These are phyloP conservation scores for Metschnikowia kunwiensis DNA, from an alignment of 805 yeast species.

Conservation along the genomic window DNA sequence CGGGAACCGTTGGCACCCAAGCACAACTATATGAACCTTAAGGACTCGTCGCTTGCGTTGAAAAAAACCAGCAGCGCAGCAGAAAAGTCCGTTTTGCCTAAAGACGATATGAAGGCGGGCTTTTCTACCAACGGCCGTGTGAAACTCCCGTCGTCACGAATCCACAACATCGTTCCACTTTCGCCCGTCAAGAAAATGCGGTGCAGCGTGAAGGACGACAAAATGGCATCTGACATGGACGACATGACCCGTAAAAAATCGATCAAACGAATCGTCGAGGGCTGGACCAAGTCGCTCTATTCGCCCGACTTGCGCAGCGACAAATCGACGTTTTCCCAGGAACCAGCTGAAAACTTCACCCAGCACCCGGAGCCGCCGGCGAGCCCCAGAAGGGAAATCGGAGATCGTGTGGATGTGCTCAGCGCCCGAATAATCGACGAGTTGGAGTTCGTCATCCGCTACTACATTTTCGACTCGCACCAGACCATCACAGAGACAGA, in stretches of 20 bases:
- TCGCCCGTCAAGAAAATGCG: conserved; percentile 69
- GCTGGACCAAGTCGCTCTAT: conserved; percentile 39
- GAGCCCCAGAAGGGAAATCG: conserved; percentile 19
- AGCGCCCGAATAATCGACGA: conserved; percentile 73
- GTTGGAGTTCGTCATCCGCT: conserved; percentile 51
- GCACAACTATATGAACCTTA: conserved; percentile 38
- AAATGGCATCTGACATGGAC: conserved; percentile 7
- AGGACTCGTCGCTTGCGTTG: conserved; percentile 39
- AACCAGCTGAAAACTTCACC: neutral
- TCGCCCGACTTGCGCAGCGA: conserved; percentile 11
- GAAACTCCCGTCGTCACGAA: conserved; percentile 48
- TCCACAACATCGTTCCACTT: conserved; percentile 52
- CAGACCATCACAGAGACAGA: conserved; percentile 10
- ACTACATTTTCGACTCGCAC: conserved; percentile 29
- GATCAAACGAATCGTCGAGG: conserved; percentile 36
- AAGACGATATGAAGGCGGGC: conserved; percentile 25
- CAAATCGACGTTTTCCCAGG: conserved; percentile 3
- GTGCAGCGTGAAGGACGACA: conserved; percentile 20
- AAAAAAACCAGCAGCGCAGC: conserved; percentile 25
- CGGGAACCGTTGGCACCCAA: conserved; percentile 16
- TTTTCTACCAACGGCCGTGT: conserved; percentile 50
- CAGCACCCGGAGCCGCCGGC: neutral
- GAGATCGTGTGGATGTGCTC: conserved; percentile 53
- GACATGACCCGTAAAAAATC: conserved; percentile 32
- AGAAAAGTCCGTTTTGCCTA: neutral